Evolutionary conservation across 129 eudicot species (phyloP).

Genomic region (Arctium lappa): DNA sequence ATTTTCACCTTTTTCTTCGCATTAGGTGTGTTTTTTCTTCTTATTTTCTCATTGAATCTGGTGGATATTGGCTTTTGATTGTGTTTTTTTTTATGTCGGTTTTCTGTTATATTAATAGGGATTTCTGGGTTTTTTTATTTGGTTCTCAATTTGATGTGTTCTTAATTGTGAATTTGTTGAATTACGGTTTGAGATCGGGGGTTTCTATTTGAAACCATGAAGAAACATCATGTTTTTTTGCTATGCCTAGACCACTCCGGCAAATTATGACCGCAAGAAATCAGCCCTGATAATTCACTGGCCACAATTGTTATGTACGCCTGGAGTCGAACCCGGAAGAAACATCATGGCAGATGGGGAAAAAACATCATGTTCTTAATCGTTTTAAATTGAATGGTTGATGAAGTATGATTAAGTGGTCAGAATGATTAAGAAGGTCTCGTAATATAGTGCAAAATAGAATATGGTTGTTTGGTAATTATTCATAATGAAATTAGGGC

Average conservation of each 20-base stretch:
- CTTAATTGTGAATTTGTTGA: neutral
- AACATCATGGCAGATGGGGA: too few relatives aligned
- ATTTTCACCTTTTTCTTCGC: slow-evolving; percentile 96
- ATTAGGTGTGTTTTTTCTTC: slow-evolving; percentile 43
- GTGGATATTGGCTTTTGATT: neutral
- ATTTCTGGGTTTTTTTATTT: slow-evolving; percentile 3
- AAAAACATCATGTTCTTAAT: neutral
- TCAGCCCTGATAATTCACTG: too few relatives aligned
- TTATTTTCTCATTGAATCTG: neutral
- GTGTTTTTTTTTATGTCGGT: slow-evolving; percentile 10
- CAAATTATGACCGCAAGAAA: too few relatives aligned
- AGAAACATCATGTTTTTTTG: neutral
- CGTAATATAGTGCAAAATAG: too few relatives aligned
- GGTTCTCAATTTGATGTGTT: neutral
- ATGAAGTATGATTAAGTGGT: neutral
- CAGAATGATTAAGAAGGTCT: too few relatives aligned
- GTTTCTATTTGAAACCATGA: neutral
- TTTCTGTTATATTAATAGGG: slow-evolving; percentile 9
- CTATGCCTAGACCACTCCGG: too few relatives aligned
- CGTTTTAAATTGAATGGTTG: neutral
- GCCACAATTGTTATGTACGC: too few relatives aligned
- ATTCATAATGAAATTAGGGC: too few relatives aligned
- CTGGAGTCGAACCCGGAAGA: too few relatives aligned
- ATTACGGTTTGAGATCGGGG: slow-evolving; percentile 5
- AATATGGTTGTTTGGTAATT: too few relatives aligned